A percentile compares a stretch with the other conserved stretches of the same genome.
These are phyloP conservation scores for Gonapodya sp. DNA, from an alignment of 192 early-diverging fungal species.

Conservation along the genomic window DNA sequence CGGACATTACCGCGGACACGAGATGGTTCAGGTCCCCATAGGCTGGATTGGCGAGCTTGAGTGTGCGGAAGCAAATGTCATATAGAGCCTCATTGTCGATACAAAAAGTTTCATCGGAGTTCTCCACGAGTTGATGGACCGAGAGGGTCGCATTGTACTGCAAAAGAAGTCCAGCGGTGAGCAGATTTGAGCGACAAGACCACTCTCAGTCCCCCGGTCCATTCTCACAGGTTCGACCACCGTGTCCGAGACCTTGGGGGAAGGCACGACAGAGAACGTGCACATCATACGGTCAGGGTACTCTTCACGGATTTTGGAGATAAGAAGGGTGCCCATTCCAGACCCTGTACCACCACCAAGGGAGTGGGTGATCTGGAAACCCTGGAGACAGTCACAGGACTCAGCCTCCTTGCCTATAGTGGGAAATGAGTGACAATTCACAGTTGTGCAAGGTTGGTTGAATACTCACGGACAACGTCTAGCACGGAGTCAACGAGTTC, in stretches of 20 bases:
- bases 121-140: conserved; percentile 60
- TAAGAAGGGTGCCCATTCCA: conserved; percentile 53
- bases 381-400: conserved; percentile 53
- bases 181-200: conserved; percentile 1
- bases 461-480: conserved; percentile 35
- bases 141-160: conserved; percentile 62
- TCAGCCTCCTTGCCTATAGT: conserved; percentile 47
- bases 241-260: conserved; percentile 50
- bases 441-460: neutral
- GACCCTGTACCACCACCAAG: conserved; percentile 65
- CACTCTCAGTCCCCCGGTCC: neutral
- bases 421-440: neutral
- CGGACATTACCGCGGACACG: conserved; percentile 58
- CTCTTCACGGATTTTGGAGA: conserved; percentile 49
- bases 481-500: conserved; percentile 58
- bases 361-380: conserved; percentile 66
- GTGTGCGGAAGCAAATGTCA: conserved; percentile 52
- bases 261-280: conserved; percentile 67
- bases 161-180: neutral
- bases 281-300: conserved; percentile 53
- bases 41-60: conserved; percentile 51
- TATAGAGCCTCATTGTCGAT: conserved; percentile 66
- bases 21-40: conserved; percentile 59
- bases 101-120: no score
- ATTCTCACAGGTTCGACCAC: conserved; percentile 54